Evolutionary conservation across 2,329 filamentous ascomycete genomes (phyloP).

Genomic region (Botrytis squamosa): DNA sequence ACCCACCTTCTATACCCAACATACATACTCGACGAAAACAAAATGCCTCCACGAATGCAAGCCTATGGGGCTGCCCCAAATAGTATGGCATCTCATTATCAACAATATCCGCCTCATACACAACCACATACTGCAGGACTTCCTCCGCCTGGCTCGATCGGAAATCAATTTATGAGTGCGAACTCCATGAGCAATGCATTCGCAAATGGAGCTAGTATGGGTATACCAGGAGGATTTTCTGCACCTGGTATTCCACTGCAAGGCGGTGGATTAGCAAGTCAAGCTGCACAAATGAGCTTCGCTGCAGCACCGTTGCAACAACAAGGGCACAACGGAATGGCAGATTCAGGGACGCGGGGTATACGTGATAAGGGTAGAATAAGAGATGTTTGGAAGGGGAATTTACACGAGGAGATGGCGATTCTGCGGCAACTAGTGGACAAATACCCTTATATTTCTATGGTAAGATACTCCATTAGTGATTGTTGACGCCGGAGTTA

Average conservation of each 20-base stretch:
- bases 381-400: slow-evolving; percentile 94
- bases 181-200: slow-evolving; percentile 37
- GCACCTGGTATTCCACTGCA: slow-evolving; percentile 53
- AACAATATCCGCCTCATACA: slow-evolving; percentile 47
- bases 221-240: slow-evolving; percentile 55
- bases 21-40: slow-evolving; percentile 37
- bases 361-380: slow-evolving; percentile 72
- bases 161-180: slow-evolving; percentile 57
- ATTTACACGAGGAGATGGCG: slow-evolving; percentile 87
- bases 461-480: slow-evolving; percentile 59
- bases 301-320: slow-evolving; percentile 66
- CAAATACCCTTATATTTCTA: slow-evolving; percentile 92
- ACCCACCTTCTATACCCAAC: slow-evolving; percentile 35
- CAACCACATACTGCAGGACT: slow-evolving; percentile 49
- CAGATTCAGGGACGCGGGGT: slow-evolving; percentile 51
- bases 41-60: slow-evolving; percentile 41
- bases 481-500: slow-evolving; percentile 26
- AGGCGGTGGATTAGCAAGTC: slow-evolving; percentile 71
- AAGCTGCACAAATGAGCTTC: slow-evolving; percentile 86
- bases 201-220: slow-evolving; percentile 51
- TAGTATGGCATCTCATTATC: slow-evolving; percentile 43
- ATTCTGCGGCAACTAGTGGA: slow-evolving; percentile 79
- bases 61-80: slow-evolving; percentile 39
- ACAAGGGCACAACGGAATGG: slow-evolving; percentile 54
- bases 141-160: slow-evolving; percentile 60